phyloP scores from a whole-genome alignment of 352 stramenopile species.

The Phytophthora aleatoria region DNA sequence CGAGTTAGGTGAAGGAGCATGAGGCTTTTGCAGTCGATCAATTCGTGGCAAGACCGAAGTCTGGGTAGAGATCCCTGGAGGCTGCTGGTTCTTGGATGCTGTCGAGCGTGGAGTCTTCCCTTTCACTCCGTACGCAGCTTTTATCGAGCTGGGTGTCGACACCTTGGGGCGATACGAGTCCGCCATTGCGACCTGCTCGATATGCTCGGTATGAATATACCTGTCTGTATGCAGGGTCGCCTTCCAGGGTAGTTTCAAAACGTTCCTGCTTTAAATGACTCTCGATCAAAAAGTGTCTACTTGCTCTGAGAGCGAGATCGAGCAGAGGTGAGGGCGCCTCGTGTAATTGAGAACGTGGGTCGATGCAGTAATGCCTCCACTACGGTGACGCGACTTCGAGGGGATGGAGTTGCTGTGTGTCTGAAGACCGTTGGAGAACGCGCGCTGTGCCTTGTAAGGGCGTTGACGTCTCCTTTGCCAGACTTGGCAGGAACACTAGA shows the following conservation, averaged over 20 bases:
- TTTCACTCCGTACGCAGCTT: conserved; percentile 27
- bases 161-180: conserved; percentile 34
- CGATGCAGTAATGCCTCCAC: conserved; percentile 38
- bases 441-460: neutral
- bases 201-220: neutral
- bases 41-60: conserved; percentile 47
- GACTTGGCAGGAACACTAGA: neutral
- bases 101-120: conserved; percentile 17
- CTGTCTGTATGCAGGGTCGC: conserved; percentile 12
- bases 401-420: conserved; percentile 17
- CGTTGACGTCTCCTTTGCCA: neutral
- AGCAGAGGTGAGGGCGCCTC: conserved; percentile 17
- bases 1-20: conserved; percentile 12
- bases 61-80: conserved; percentile 4
- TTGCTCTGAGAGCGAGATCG: conserved; percentile 13
- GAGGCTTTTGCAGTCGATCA: conserved; percentile 20
- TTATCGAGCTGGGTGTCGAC: conserved; percentile 24
- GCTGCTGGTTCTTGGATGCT: conserved; percentile 34
- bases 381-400: conserved; percentile 24
- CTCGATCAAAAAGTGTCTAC: conserved; percentile 3
- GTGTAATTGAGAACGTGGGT: conserved; percentile 31
- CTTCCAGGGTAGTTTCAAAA: conserved; percentile 25
- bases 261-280: conserved; percentile 6
- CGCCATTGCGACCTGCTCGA: conserved; percentile 24
- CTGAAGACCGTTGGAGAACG: conserved; percentile 14